Base-by-base conservation (phyloP, 164 flowering plant species). In the Aristolochia californica region DNA sequence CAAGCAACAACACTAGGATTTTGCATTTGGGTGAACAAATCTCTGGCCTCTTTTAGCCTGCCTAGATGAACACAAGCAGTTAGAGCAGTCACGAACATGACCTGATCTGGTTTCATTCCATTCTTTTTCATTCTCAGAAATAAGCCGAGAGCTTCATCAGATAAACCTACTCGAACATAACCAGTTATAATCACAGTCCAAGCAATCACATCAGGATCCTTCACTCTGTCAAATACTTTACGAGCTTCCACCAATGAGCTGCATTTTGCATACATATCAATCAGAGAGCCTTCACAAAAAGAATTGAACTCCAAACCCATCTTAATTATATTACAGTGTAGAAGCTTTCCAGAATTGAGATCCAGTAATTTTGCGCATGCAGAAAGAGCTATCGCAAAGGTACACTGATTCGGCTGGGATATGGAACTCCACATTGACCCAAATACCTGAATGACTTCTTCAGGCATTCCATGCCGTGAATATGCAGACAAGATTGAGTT, bases 131-230 rank as follows among this genome's bases (percentile, higher is more conserved):
- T 82, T 56, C 71, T 57, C 51, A 74, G 72, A 60, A 78, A 83
- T 25, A 87, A 47, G 38, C 75, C 52, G 0, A 88, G 52, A 9
- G 87, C 95, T 65, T 83, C 80, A 25, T 77, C 74, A 13, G 72
- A 76, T 52, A 73, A 73, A 66, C 89, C 86, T 59, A 59, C 76
- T 70, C 74, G 73, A 68, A 77, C 77, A 69, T 83, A 81, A 18
- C 86, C 89, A 14, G 84, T 71, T 65, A 84, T 82, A 83, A 88
- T 80, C 0, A 85, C 78, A 11, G 96, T 88, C 93, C 95, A 91
- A 61, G 93, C 79, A 70, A 88, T 77, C 12, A 65, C 79, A 66
- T 87, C 88, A 13, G 74, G 80, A 18, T 65, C 49, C 5, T 28
- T 59, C 28, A 75, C 68, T 48, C 66, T 63, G 68, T 88, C 90